Conservation (phyloP, 1,139 yeast genomes). For the Hemisphaericaspora subhashii region DNA sequence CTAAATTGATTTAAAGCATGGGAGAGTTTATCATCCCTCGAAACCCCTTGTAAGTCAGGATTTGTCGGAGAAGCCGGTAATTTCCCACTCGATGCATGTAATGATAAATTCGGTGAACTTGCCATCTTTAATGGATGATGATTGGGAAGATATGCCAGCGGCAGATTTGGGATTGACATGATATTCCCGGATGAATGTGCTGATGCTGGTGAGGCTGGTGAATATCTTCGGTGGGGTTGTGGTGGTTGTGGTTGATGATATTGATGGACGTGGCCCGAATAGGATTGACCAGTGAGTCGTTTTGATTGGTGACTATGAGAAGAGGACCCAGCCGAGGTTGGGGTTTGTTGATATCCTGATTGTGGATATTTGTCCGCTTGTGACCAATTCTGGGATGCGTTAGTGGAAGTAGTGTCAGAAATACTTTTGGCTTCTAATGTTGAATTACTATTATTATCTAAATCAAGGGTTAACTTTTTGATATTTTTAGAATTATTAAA, state of each 20-base stretch:
- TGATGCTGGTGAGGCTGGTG: neutral
- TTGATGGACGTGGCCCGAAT: neutral
- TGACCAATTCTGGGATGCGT: conserved; percentile 1
- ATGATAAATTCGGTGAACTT: conserved; percentile 2
- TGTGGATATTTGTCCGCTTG: conserved; percentile 3
- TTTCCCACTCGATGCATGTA: neutral
- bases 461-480: conserved; percentile 32
- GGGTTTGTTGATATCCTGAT: conserved; percentile 7
- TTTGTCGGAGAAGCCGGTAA: conserved; percentile 5
- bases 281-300: neutral
- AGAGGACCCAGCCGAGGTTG: neutral
- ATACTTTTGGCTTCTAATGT: conserved; percentile 5
- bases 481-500: conserved; percentile 24
- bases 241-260: conserved; percentile 2
- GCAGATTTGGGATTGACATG: conserved; percentile 1
- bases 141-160: conserved; percentile 1
- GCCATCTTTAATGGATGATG: no score
- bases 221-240: no score
- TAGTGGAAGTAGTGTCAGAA: no score
- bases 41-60: conserved; percentile 2
- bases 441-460: conserved; percentile 13
- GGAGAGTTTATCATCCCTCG: conserved; percentile 24
- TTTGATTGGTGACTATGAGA: no score
- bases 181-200: neutral
- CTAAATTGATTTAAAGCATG: conserved; percentile 32